phyloP scores from a whole-genome alignment of 1,139 yeast genomes.

The Pichia sp. region DNA sequence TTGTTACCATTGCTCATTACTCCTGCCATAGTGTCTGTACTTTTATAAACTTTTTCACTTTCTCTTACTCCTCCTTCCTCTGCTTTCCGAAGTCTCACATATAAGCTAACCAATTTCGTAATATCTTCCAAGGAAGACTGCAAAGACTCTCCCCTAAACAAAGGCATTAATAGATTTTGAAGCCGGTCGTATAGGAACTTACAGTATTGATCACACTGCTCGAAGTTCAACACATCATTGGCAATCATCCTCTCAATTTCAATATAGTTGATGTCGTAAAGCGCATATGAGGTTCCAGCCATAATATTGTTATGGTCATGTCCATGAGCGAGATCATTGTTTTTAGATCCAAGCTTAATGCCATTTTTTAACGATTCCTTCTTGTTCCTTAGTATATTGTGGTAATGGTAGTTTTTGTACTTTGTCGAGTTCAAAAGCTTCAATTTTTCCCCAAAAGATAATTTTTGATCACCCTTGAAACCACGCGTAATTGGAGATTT shows the following conservation, averaged over 20 bases:
- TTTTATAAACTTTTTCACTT: neutral
- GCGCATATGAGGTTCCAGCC: slow-evolving; percentile 14
- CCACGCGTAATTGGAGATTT: slow-evolving; percentile 40
- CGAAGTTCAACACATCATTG: slow-evolving; percentile 27
- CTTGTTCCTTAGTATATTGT: slow-evolving; percentile 26
- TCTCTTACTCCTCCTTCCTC: slow-evolving; percentile 12
- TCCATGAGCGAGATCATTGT: slow-evolving; percentile 11
- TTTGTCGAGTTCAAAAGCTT: slow-evolving; percentile 36
- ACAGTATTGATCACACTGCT: slow-evolving; percentile 44
- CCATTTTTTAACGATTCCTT: slow-evolving; percentile 28
- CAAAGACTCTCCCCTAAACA: slow-evolving; percentile 46
- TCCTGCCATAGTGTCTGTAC: neutral
- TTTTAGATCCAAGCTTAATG: slow-evolving; percentile 28
- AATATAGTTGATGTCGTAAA: slow-evolving; percentile 10
- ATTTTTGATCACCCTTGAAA: slow-evolving; percentile 38
- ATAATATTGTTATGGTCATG: slow-evolving; percentile 6
- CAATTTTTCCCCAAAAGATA: slow-evolving; percentile 27
- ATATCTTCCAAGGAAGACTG: slow-evolving; percentile 55
- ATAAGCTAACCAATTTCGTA: slow-evolving; percentile 45
- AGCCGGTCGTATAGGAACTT: slow-evolving; percentile 49
- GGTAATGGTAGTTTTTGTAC: slow-evolving; percentile 37
- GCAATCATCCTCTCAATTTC: slow-evolving; percentile 29
- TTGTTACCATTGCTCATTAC: neutral
- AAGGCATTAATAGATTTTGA: slow-evolving; percentile 40
- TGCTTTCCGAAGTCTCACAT: slow-evolving; percentile 34